Percentiles rank a stretch among this genome's conserved stretches.
phyloP scores from a whole-genome alignment of 305 asterid species.

The Solanum chacoense region DNA sequence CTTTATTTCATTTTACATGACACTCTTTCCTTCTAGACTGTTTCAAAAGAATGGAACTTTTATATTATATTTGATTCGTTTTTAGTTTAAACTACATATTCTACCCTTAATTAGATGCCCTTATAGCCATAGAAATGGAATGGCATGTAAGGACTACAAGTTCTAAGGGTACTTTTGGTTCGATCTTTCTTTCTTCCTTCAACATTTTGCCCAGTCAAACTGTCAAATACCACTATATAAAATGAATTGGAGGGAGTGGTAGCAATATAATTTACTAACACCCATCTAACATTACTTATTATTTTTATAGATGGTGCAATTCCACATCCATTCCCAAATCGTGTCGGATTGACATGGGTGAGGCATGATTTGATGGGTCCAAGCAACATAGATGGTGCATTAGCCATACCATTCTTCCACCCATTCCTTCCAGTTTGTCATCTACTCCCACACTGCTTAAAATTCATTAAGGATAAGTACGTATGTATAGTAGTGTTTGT shows the following conservation, averaged over 20 bases:
- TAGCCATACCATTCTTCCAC: neutral
- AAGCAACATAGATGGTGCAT: neutral
- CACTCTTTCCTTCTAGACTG: neutral
- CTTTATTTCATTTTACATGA: neutral
- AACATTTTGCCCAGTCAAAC: neutral
- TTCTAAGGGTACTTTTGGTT: neutral
- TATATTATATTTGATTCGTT: neutral
- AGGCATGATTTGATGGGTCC: neutral
- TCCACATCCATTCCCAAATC: neutral
- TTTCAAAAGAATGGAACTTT: neutral
- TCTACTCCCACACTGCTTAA: neutral
- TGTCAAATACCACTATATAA: neutral
- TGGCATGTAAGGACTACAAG: neutral
- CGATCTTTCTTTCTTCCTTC: neutral
- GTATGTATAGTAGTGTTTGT: neutral
- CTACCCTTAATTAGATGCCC: neutral
- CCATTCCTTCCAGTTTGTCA: neutral
- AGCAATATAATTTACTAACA: neutral
- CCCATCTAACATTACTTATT: neutral
- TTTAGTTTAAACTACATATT: neutral
- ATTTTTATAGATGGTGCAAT: neutral
- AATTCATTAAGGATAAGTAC: neutral
- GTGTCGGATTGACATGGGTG: neutral
- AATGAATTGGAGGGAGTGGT: neutral
- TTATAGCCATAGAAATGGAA: neutral